phyloP scores from a whole-genome alignment of 495 filamentous ascomycete species.

The Letharia columbiana region DNA sequence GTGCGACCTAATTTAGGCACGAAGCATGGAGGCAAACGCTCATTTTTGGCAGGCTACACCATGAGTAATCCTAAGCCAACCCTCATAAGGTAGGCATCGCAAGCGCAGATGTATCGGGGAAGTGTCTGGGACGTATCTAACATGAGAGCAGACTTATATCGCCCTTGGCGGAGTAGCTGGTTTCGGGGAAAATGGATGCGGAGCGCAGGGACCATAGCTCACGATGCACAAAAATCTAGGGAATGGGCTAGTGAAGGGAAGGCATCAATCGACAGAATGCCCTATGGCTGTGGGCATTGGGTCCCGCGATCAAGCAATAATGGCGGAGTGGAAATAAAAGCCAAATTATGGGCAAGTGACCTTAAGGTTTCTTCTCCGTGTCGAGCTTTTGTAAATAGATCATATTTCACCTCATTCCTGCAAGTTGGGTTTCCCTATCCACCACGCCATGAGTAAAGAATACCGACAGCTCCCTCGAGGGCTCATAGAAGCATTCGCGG shows the following conservation, averaged over 20 bases:
- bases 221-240: neutral
- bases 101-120: neutral
- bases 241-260: neutral
- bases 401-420: neutral
- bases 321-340: neutral
- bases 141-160: slow-evolving; percentile 55
- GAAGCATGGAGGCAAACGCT: slow-evolving; percentile 2
- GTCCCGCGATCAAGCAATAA: neutral
- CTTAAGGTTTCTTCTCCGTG: neutral
- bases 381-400: neutral
- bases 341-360: neutral
- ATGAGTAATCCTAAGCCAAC: slow-evolving; percentile 84
- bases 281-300: neutral
- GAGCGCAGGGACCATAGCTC: neutral
- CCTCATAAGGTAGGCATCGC: slow-evolving; percentile 67
- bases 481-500: slow-evolving; percentile 80
- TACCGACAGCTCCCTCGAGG: slow-evolving; percentile 57
- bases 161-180: slow-evolving; percentile 44
- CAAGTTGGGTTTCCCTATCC: neutral
- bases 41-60: slow-evolving; percentile 61
- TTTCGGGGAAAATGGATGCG: neutral
- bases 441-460: slow-evolving; percentile 20
- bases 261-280: neutral
- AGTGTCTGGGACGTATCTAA: slow-evolving; percentile 22
- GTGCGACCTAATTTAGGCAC: slow-evolving; percentile 42